A percentile compares a stretch with the other conserved stretches of the same genome.
Evolutionary conservation across 768 basidiomycete species (phyloP).

Genomic region (Amanita fuliginea): DNA sequence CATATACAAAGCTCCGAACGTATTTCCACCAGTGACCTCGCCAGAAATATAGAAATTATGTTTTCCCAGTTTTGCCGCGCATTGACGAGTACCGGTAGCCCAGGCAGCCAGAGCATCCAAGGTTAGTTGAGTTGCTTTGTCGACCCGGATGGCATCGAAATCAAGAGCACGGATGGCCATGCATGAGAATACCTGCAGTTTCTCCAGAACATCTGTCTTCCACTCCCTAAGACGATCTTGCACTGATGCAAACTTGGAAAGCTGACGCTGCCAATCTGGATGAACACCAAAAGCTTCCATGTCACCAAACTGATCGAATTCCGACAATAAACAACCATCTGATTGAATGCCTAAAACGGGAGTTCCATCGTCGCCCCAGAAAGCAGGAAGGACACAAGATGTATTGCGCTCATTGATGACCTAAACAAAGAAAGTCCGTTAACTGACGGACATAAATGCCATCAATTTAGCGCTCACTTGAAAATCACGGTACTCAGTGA

Average conservation of each 20-base stretch:
- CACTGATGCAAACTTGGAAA: slow-evolving; percentile 92
- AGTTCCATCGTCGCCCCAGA: slow-evolving; percentile 73
- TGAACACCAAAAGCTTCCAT: slow-evolving; percentile 98
- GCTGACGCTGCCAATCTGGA: slow-evolving; percentile 87
- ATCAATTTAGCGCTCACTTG: slow-evolving; percentile 26
- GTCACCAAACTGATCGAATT: slow-evolving; percentile 94
- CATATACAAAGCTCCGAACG: slow-evolving; percentile 82
- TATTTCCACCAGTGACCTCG: slow-evolving; percentile 91
- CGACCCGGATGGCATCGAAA: slow-evolving; percentile 90
- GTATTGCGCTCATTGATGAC: slow-evolving; percentile 59
- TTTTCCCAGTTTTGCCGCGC: slow-evolving; percentile 65
- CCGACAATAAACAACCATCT: slow-evolving; percentile 68
- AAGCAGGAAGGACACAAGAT: slow-evolving; percentile 64
- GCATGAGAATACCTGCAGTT: slow-evolving; percentile 72
- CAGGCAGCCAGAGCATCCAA: slow-evolving; percentile 71
- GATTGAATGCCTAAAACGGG: slow-evolving; percentile 39
- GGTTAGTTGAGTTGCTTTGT: slow-evolving; percentile 89
- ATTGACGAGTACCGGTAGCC: slow-evolving; percentile 62
- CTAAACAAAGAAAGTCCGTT: slow-evolving; percentile 21
- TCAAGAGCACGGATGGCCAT: slow-evolving; percentile 83
- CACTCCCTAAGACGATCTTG: slow-evolving; percentile 95
- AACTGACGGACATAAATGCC: neutral
- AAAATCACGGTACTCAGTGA: slow-evolving; percentile 79
- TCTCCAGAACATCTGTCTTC: slow-evolving; percentile 68
- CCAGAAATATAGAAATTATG: slow-evolving; percentile 85